These are phyloP conservation scores for Aspergillus neoniger DNA, from an alignment of 2,329 filamentous ascomycete species.

Conservation along the genomic window DNA sequence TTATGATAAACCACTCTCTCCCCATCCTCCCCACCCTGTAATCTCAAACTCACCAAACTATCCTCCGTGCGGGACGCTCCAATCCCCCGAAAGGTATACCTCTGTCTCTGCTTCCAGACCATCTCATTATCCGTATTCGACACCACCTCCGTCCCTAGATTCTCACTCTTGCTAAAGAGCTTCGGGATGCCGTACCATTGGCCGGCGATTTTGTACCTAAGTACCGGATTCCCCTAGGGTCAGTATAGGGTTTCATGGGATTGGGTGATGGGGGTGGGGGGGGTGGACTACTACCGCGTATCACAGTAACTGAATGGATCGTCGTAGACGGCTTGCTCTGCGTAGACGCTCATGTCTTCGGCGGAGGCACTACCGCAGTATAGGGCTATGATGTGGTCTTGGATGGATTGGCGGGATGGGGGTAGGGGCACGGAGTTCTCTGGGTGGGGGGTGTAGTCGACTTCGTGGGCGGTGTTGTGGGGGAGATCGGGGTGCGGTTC, in stretches of 20 bases:
- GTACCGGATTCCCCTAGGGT: too few species aligned
- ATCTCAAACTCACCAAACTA: conserved; percentile 13
- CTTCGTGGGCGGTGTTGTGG: neutral
- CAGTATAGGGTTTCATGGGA: too few species aligned
- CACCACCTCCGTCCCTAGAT: conserved; percentile 12
- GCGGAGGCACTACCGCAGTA: conserved; percentile 14
- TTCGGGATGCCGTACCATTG: conserved; percentile 19
- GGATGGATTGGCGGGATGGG: conserved; percentile 5
- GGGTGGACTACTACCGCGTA: conserved; percentile 7
- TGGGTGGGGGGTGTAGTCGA: conserved; percentile 11
- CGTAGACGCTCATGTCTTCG: conserved; percentile 15
- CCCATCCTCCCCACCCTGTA: neutral
- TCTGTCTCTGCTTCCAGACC: conserved; percentile 16
- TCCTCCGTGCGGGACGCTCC: conserved; percentile 8
- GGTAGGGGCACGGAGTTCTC: conserved; percentile 10
- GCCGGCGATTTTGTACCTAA: conserved; percentile 13
- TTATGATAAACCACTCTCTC: conserved; percentile 19
- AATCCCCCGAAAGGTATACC: conserved; percentile 10
- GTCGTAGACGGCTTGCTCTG: conserved; percentile 15
- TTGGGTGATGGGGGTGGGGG: neutral
- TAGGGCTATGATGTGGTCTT: conserved; percentile 10
- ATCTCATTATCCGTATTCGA: conserved; percentile 4
- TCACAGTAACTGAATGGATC: conserved; percentile 19
- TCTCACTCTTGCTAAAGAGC: conserved; percentile 14
- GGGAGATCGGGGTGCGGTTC: conserved; percentile 14